Percentiles rank a stretch among this genome's conserved stretches.
phyloP scores from a whole-genome alignment of 2,329 filamentous ascomycete genomes.

The Fonsecaea multimorphosa region DNA sequence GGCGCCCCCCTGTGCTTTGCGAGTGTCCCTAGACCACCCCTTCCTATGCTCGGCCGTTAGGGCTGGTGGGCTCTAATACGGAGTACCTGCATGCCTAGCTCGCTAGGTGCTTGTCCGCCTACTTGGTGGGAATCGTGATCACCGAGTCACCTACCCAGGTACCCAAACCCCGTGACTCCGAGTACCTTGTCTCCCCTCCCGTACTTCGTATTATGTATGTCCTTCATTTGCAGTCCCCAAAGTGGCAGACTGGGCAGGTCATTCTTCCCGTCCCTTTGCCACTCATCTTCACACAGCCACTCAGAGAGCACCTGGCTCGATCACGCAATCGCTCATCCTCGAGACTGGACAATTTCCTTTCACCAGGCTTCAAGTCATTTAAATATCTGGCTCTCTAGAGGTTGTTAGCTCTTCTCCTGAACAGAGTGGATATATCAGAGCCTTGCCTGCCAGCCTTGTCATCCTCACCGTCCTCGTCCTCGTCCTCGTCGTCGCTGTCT shows the following conservation, averaged over 20 bases:
- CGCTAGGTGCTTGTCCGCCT: too few species aligned
- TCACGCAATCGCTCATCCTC: conserved; percentile 3
- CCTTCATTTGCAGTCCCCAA: too few species aligned
- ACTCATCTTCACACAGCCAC: not conserved
- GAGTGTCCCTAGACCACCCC: too few species aligned
- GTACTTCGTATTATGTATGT: not conserved
- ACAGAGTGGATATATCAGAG: not conserved
- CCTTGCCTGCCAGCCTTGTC: conserved; percentile 2
- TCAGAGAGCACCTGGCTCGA: not conserved
- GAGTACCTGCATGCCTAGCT: too few species aligned
- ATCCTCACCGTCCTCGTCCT: not conserved
- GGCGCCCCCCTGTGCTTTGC: not conserved
- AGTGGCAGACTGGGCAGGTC: not conserved
- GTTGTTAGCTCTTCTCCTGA: not conserved
- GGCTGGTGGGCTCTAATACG: too few species aligned
- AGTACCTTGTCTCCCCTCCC: not conserved
- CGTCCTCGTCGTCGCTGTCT: conserved; percentile 2
- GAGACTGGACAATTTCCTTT: conserved; percentile 2
- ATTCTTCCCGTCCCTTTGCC: not conserved
- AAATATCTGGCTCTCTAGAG: not conserved
- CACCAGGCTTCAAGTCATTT: not conserved
- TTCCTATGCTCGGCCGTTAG: too few species aligned
- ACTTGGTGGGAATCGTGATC: too few species aligned
- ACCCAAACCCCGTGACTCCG: not conserved
- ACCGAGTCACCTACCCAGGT: too few species aligned